These are phyloP conservation scores for Yamadazyma sp. DNA, from an alignment of 1,139 yeast species.

Conservation along the genomic window DNA sequence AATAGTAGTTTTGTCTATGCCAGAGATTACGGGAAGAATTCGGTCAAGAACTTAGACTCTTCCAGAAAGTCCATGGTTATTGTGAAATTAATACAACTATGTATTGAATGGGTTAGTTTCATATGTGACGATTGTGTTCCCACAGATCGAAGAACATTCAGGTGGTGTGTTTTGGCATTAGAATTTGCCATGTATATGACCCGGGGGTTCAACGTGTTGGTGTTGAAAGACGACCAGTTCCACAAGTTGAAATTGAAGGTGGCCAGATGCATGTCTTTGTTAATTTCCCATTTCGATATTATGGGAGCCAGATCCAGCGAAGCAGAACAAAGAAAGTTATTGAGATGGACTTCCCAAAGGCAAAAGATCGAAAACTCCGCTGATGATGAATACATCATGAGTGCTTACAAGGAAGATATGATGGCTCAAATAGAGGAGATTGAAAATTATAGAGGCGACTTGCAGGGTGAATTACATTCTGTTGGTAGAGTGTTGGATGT, in stretches of 20 bases:
- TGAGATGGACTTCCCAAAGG: conserved; percentile 53
- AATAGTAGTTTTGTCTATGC: conserved; percentile 79
- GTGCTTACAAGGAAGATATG: conserved; percentile 57
- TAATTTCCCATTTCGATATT: conserved; percentile 93
- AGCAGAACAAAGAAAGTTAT: conserved; percentile 60
- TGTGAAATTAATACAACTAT: conserved; percentile 68
- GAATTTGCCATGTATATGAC: conserved; percentile 98
- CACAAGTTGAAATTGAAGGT: conserved; percentile 73
- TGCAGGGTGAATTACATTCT: conserved; percentile 49
- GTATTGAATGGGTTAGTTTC: conserved; percentile 90
- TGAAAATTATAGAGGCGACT: conserved; percentile 55
- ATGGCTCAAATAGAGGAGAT: conserved; percentile 59
- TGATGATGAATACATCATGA: conserved; percentile 61
- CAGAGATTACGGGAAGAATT: conserved; percentile 78
- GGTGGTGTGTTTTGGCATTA: conserved; percentile 94
- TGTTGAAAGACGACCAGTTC: conserved; percentile 77
- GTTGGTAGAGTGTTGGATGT: conserved; percentile 91
- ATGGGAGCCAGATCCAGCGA: conserved; percentile 97
- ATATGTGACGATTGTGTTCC: conserved; percentile 95
- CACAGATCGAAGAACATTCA: conserved; percentile 83
- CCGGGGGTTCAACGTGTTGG: conserved; percentile 82
- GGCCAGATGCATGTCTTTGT: conserved; percentile 90
- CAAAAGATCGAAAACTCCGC: conserved; percentile 49
- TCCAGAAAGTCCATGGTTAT: conserved; percentile 69
- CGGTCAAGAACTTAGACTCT: conserved; percentile 64